Conservation (phyloP, 2,329 filamentous ascomycete genomes). For the Venturia oleaginea region DNA sequence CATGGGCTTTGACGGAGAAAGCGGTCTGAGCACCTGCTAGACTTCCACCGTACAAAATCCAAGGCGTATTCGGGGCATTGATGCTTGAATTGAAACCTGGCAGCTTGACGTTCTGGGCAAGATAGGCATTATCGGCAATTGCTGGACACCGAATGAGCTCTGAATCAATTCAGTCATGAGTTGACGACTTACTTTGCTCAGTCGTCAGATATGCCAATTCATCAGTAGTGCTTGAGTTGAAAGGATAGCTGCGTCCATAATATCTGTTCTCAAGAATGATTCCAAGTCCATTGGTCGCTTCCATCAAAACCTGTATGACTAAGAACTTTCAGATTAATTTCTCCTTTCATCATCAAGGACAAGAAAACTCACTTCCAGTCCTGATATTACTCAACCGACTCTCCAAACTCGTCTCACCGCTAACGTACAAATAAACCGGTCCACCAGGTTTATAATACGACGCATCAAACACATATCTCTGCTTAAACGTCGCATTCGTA, state of each 20-base stretch:
- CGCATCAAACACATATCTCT: constrained; percentile 46
- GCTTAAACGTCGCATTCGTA: constrained; percentile 42
- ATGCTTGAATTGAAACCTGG: constrained; percentile 35
- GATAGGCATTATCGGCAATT: constrained; percentile 44
- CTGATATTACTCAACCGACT: constrained; percentile 30
- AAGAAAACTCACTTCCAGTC: constrained; percentile 25
- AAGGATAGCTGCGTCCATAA: constrained; percentile 43
- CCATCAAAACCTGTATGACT: constrained; percentile 45
- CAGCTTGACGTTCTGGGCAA: constrained; percentile 40
- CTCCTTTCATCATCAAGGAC: constrained; percentile 15
- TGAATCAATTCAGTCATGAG: neutral
- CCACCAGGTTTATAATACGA: constrained; percentile 47
- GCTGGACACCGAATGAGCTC: constrained; percentile 16
- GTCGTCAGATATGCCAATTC: constrained; percentile 41
- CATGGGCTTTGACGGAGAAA: constrained; percentile 39
- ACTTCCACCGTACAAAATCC: constrained; percentile 38
- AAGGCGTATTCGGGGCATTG: constrained; percentile 36
- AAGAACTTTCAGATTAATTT: neutral
- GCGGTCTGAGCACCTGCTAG: constrained; percentile 37
- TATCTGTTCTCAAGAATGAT: constrained; percentile 46
- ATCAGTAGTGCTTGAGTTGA: constrained; percentile 40
- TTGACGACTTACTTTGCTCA: constrained; percentile 32
- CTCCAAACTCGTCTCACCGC: constrained; percentile 36
- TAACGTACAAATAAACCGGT: constrained; percentile 41
- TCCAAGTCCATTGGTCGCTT: constrained; percentile 44